Conservation (phyloP, 148 eudicot species). For the Tetragonia tetragonoides region DNA sequence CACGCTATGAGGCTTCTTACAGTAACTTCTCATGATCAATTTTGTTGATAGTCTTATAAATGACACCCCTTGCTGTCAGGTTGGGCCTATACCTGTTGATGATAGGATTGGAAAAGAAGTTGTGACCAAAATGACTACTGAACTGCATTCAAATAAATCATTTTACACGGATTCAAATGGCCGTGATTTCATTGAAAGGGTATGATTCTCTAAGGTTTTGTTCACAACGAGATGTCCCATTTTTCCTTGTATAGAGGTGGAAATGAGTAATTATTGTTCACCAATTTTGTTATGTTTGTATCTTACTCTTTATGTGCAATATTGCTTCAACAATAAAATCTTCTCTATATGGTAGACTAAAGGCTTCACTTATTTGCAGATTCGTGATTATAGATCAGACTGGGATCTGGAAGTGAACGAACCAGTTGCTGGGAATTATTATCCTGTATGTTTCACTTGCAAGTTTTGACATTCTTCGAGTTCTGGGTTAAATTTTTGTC, state of each 20-base stretch:
- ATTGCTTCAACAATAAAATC: background rate
- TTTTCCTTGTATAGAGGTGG: background rate
- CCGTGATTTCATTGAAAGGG: constrained; percentile 92
- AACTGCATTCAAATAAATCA: constrained; percentile 54
- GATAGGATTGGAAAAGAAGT: constrained; percentile 89
- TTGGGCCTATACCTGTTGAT: constrained; percentile 91
- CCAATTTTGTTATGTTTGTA: background rate
- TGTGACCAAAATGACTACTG: constrained; percentile 64
- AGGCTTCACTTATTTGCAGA: constrained; percentile 40
- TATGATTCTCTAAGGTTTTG: constrained; percentile 27
- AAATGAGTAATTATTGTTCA: background rate
- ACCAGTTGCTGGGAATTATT: constrained; percentile 95
- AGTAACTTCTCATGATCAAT: background rate
- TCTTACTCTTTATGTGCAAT: background rate
- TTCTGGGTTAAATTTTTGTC: background rate
- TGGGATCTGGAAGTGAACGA: constrained; percentile 88
- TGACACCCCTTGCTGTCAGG: constrained; percentile 38
- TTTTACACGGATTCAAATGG: constrained; percentile 97
- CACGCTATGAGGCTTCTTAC: background rate
- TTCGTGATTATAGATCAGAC: constrained; percentile 92
- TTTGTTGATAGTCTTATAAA: constrained; percentile 1
- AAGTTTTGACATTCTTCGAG: background rate
- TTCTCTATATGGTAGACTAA: background rate
- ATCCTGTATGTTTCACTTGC: constrained; percentile 67
- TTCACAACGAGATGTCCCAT: background rate